Evolutionary conservation across 2,329 filamentous ascomycete genomes (phyloP).

Genomic region (Penicillium sp.): DNA sequence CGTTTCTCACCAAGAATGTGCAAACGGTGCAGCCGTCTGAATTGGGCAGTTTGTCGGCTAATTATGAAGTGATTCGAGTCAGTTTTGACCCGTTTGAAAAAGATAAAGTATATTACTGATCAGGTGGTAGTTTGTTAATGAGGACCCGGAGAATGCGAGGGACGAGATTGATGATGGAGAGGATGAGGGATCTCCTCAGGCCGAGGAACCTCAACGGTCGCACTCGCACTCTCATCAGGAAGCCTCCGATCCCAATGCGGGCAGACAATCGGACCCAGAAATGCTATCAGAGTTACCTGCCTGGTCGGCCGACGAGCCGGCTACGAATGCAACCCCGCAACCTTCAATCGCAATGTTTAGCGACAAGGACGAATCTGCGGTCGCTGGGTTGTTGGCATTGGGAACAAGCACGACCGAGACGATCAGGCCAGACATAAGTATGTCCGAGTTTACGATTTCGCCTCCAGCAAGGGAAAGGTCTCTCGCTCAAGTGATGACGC

Average conservation of each 20-base stretch:
- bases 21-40: conserved; percentile 44
- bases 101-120: conserved; percentile 6
- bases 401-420: conserved; percentile 25
- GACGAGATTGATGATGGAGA: conserved; percentile 8
- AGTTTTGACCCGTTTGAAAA: conserved; percentile 24
- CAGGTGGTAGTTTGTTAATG: conserved; percentile 34
- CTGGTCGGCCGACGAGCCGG: conserved; percentile 3
- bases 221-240: neutral
- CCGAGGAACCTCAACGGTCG: neutral
- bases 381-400: conserved; percentile 35
- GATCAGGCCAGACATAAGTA: conserved; percentile 3
- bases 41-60: conserved; percentile 14
- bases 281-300: neutral
- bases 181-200: neutral
- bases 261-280: neutral
- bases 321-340: neutral
- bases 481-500: neutral
- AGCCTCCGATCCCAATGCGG: neutral
- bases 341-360: conserved; percentile 19
- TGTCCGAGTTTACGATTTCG: conserved; percentile 17
- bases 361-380: conserved; percentile 37
- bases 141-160: conserved; percentile 27
- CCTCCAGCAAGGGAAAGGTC: conserved; percentile 1
- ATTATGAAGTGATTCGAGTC: conserved; percentile 30
- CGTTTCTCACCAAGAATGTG: conserved; percentile 58